Base-by-base conservation (phyloP, 2,329 filamentous ascomycete genomes). In the Pseudogymnoascus sp. region DNA sequence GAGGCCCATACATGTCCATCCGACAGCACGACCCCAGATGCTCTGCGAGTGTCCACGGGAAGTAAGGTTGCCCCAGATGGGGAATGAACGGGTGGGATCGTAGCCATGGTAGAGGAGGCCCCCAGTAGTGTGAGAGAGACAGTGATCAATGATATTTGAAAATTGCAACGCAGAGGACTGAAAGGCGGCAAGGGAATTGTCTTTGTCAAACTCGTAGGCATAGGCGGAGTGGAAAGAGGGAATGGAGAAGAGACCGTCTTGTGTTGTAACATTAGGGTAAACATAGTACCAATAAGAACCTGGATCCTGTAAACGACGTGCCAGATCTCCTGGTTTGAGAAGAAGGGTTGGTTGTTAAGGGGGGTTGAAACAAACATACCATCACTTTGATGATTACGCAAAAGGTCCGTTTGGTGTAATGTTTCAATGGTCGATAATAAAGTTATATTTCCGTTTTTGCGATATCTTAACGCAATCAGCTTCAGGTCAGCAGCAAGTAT, bases 161-260 rank as follows among this genome's bases (percentile, higher is more conserved):
- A 59, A 63, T 31, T 63, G 62, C 23, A 61, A 19, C 1, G 35
- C 35, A 13, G 50, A 38, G 10, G 28, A 31, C 13, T 63, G 17
- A 13, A 42, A 63, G 17, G 62, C 62, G 17, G 62, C 9, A 11
- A 53, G 23, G 17, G 62, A n/a, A 13, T 63, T 63, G 28, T 38
- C 13, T 7, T 8, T 1, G 10, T 63, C 62, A 21, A 63, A 63
- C 35, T 63, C 50, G 19, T 23, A 4, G 11, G 62, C 50, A 26
- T 60, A 63, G n/a, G 50, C 19, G 2, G 62, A 50, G n/a, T 61
- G 50, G 62, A 63, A 63, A 5, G 61, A 62, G 10, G 61, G 61
- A 2, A 62, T 62, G 19, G 61, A 62, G 26, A 62, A 62, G 40
- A 62, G 61, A 38, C 62, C 47, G 28, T 64, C 63, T 35, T 53